phyloP scores from a whole-genome alignment of 2,329 filamentous ascomycete genomes.

The Mollisia scopiformis region DNA sequence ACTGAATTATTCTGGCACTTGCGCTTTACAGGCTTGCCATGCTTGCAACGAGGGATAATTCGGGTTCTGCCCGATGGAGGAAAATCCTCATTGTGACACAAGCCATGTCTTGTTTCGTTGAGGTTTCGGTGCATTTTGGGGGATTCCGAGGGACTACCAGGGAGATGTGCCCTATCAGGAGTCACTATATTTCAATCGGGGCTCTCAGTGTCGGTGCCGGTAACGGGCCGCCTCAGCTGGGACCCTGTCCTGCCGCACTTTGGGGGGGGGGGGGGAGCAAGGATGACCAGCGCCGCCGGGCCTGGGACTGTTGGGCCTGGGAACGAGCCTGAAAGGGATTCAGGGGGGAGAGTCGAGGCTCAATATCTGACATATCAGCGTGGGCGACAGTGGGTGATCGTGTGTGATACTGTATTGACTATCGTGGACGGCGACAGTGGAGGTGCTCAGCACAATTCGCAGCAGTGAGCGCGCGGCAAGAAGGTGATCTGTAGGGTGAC shows the following conservation, averaged over 20 bases:
- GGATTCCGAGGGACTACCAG: constrained; percentile 4
- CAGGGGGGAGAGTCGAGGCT: background rate
- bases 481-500: background rate
- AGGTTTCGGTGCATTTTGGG: constrained; percentile 29
- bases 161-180: constrained; percentile 7
- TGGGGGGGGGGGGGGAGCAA: no score
- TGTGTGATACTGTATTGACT: background rate
- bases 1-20: background rate
- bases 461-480: background rate
- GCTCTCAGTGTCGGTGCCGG: background rate
- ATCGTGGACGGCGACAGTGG: background rate
- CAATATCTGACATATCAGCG: background rate
- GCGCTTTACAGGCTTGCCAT: background rate
- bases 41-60: background rate
- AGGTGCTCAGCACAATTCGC: no score
- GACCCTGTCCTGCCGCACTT: no score
- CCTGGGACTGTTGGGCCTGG: background rate
- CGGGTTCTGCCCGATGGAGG: background rate
- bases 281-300: background rate
- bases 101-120: constrained; percentile 31
- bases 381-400: background rate
- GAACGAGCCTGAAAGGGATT: background rate
- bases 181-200: background rate
- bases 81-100: constrained; percentile 21
- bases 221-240: no score